phyloP scores from a whole-genome alignment of 148 eudicot species.

The Spergularia bocconei region DNA sequence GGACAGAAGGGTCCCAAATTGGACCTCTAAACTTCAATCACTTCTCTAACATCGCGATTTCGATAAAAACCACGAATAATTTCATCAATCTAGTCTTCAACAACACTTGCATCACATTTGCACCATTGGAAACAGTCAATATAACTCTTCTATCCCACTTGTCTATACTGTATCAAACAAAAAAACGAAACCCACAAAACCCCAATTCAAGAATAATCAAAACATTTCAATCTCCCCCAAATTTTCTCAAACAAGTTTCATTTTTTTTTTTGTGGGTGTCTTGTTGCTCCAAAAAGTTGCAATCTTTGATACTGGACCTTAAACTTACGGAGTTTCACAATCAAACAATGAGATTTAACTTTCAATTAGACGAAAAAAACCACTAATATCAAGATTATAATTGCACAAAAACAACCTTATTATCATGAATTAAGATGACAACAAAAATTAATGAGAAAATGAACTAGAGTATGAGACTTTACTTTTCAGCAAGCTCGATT shows the following conservation, averaged over 20 bases:
- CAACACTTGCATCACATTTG: no score
- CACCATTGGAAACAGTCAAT: no score
- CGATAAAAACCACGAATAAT: no score
- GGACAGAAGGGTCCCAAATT: neutral
- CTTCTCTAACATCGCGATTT: no score
- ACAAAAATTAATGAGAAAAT: neutral
- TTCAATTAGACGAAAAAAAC: no score
- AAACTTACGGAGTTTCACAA: neutral
- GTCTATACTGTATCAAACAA: no score
- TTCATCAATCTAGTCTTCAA: no score
- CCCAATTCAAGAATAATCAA: neutral
- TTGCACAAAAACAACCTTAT: no score
- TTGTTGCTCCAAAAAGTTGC: constrained; percentile 3
- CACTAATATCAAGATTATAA: no score
- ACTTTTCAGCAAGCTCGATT: constrained; percentile 47
- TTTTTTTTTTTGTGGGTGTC: neutral
- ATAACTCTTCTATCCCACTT: no score
- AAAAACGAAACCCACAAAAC: neutral
- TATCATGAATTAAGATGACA: neutral
- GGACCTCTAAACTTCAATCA: neutral
- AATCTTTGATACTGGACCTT: neutral
- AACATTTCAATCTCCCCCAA: neutral
- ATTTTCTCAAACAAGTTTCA: neutral
- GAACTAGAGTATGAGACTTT: neutral
- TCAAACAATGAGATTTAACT: no score